Conservation (phyloP, 306 rosid species). For the Fragaria ananassa region DNA sequence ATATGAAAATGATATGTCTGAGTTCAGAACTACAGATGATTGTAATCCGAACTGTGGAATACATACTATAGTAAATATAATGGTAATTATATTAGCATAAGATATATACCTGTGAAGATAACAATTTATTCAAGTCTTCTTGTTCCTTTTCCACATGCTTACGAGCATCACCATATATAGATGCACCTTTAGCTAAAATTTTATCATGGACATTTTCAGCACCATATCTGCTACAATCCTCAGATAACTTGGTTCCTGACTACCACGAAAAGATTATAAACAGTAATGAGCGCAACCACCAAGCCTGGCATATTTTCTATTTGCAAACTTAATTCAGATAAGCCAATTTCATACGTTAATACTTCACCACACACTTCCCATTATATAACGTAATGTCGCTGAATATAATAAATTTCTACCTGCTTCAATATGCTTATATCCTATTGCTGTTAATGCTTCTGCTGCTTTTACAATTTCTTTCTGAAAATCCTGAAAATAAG, state of each 20-base stretch:
- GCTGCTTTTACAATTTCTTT: constrained; percentile 88
- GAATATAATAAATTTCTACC: constrained; percentile 45
- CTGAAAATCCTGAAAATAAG: constrained; percentile 73
- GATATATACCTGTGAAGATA: constrained; percentile 63
- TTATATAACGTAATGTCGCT: background rate
- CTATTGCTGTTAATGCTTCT: constrained; percentile 73
- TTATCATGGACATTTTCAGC: constrained; percentile 72
- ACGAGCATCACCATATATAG: constrained; percentile 91
- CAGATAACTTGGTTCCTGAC: constrained; percentile 95
- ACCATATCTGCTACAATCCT: constrained; percentile 96
- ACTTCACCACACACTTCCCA: constrained; percentile 7
- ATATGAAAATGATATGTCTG: background rate
- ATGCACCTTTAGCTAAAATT: constrained; percentile 88
- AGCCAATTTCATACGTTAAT: constrained; percentile 12
- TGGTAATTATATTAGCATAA: background rate
- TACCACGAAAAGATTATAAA: constrained; percentile 40
- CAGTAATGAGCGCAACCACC: constrained; percentile 8
- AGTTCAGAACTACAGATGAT: background rate
- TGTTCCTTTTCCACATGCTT: constrained; percentile 97
- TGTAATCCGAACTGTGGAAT: background rate
- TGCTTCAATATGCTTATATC: constrained; percentile 89
- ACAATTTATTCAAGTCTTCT: constrained; percentile 71
- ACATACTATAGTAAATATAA: background rate
- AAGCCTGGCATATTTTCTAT: constrained; percentile 8
- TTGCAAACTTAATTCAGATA: constrained; percentile 5